phyloP scores from a whole-genome alignment of 306 rosid species.

The Mimosa pudica region DNA sequence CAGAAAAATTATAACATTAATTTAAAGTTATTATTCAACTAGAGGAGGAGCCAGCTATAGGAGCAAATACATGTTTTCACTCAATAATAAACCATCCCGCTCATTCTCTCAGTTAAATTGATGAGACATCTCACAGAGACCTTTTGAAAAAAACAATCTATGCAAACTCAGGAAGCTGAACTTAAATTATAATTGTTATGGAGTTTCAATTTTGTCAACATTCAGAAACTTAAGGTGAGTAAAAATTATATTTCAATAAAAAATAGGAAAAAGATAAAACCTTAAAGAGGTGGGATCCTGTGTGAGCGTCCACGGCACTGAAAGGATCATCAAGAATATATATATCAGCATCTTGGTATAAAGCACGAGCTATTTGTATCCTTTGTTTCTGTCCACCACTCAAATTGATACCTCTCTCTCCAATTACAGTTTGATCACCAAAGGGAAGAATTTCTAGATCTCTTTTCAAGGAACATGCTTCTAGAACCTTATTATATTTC shows the following conservation, averaged over 20 bases:
- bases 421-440: constrained; percentile 88
- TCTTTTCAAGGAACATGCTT: constrained; percentile 81
- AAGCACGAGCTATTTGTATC: constrained; percentile 62
- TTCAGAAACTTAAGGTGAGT: neutral
- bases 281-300: constrained; percentile 68
- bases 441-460: constrained; percentile 72
- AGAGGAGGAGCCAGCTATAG: no score
- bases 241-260: neutral
- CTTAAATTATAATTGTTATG: neutral
- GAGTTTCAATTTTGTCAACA: neutral
- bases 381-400: constrained; percentile 77
- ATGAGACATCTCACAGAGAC: neutral
- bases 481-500: constrained; percentile 71
- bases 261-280: constrained; percentile 24
- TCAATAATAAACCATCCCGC: neutral
- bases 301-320: constrained; percentile 74
- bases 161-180: neutral
- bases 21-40: no score
- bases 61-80: no score
- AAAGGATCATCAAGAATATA: constrained; percentile 74
- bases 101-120: neutral
- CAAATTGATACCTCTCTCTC: constrained; percentile 90
- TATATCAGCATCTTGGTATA: constrained; percentile 65
- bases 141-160: neutral
- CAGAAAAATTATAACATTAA: no score